Evolutionary conservation across 176 grass and related monocot species (phyloP), one percentile per base, ranked within the genome.

Genomic region (Zoysia japonica): DNA sequence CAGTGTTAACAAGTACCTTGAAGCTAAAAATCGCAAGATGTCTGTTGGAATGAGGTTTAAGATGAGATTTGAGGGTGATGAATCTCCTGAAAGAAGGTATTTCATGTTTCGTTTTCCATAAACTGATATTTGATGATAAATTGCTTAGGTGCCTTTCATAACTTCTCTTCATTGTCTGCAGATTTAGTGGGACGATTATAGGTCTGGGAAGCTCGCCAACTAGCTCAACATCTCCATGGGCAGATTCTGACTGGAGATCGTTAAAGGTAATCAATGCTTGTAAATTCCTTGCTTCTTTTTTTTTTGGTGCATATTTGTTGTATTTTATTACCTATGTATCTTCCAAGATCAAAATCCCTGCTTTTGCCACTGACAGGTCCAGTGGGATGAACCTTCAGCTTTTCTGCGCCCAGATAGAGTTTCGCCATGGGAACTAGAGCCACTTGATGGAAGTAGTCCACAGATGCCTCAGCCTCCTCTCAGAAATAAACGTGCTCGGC

Each of bases 1-100:
- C 16, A 83, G 81, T 67, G 77, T 88, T 36, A 93, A 90, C 77
- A 97, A 93, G 83, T 97, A 97, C 69, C 80, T 90, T 39, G 90
- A 97, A 87, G 76, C 87, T 67, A 97, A 89, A 84, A 93, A 88
- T 50, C 72, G 76, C 39, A 97, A 97, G 74, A 86, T 90, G 19
- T 82, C 80, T 76, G 79, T 93, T 72, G 93, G 90, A 37, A 89
- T 90, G 93, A 92, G 93, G 49, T 97, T 93, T 79, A 90, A 88
- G 74, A 97, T 97, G 93, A 88, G 77, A 71, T 93, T 97, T 54
- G 93, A 97, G 77, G 93, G 90, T 3, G 88, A 93, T 37, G 93
- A 97, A 78, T 71, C 93, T 72, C 85, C 90, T 69, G 93, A 97
- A 86, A 87, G 80, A 93, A 97, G 87, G 93, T 93, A 77, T 44